Evolutionary conservation across 1,139 yeast species (phyloP).

Genomic region (Suhomyces anneliseae): DNA sequence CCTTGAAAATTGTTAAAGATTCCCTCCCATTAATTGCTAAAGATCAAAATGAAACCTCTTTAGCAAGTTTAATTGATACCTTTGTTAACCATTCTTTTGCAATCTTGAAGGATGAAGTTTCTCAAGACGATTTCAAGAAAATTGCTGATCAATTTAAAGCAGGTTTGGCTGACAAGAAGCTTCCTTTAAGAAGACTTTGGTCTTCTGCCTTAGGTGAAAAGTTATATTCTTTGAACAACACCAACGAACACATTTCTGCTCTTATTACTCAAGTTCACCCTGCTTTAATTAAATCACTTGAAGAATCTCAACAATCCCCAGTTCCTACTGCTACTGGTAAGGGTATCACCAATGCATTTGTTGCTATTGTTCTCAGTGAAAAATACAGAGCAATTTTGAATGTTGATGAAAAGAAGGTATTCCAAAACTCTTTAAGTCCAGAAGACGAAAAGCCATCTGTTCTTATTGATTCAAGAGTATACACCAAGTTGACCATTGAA

Average conservation of each 20-base stretch:
- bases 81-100: slow-evolving; percentile 44
- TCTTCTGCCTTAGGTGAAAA: slow-evolving; percentile 47
- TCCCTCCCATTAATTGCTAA: slow-evolving; percentile 58
- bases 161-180: slow-evolving; percentile 69
- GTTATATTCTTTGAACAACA: slow-evolving; percentile 3
- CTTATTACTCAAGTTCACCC: slow-evolving; percentile 27
- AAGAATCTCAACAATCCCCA: slow-evolving; percentile 49
- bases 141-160: slow-evolving; percentile 37
- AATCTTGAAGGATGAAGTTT: slow-evolving; percentile 9
- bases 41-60: slow-evolving; percentile 73
- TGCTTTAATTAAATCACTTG: slow-evolving; percentile 35
- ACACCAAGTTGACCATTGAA: slow-evolving; percentile 45
- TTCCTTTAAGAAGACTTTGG: slow-evolving; percentile 70
- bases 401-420: slow-evolving; percentile 16
- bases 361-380: slow-evolving; percentile 25
- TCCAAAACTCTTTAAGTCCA: slow-evolving; percentile 27
- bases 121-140: slow-evolving; percentile 13
- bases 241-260: slow-evolving; percentile 5
- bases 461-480: slow-evolving; percentile 46
- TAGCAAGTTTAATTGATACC: slow-evolving; percentile 51
- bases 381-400: slow-evolving; percentile 7
- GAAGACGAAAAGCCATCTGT: slow-evolving; percentile 44
- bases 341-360: slow-evolving; percentile 51
- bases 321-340: slow-evolving; percentile 49
- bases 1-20: slow-evolving; percentile 37